These are phyloP conservation scores for Sugiyamaella neomexicana DNA, from an alignment of 1,139 yeast genomes.

Conservation along the genomic window DNA sequence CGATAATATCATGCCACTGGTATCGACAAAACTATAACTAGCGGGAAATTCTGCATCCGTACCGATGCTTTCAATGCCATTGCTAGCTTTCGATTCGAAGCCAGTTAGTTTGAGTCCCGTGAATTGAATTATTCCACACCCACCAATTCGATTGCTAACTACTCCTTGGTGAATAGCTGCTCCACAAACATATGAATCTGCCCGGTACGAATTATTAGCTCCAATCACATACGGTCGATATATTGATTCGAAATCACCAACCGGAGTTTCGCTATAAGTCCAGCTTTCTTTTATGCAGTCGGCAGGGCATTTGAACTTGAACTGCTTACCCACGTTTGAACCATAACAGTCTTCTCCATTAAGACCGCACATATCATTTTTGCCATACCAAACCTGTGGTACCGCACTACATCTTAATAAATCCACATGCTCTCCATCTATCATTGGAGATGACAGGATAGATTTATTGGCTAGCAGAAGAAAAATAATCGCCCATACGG, in stretches of 20 bases:
- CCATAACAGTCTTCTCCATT: conserved; percentile 58
- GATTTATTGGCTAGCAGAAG: conserved; percentile 29
- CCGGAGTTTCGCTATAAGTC: conserved; percentile 74
- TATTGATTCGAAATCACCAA: conserved; percentile 66
- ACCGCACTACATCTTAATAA: conserved; percentile 37
- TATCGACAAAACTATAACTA: conserved; percentile 58
- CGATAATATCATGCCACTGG: conserved; percentile 35
- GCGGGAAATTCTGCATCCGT: conserved; percentile 76
- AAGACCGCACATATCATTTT: conserved; percentile 71
- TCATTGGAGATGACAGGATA: conserved; percentile 31
- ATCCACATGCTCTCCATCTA: conserved; percentile 30
- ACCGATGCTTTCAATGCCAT: conserved; percentile 55
- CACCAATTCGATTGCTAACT: conserved; percentile 72
- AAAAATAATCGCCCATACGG: conserved; percentile 31
- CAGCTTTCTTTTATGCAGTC: conserved; percentile 77
- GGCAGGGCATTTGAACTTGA: conserved; percentile 81
- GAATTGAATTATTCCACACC: conserved; percentile 69
- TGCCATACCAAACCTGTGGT: conserved; percentile 64
- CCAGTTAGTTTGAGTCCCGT: conserved; percentile 47
- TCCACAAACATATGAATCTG: conserved; percentile 87
- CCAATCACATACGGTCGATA: conserved; percentile 77
- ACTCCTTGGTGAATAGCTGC: conserved; percentile 87
- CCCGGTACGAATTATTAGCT: conserved; percentile 67
- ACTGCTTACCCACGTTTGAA: conserved; percentile 48
- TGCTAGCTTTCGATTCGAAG: conserved; percentile 43